phyloP scores from a whole-genome alignment of 2,329 filamentous ascomycete genomes.

The Berkeleyomyces rouxiae region DNA sequence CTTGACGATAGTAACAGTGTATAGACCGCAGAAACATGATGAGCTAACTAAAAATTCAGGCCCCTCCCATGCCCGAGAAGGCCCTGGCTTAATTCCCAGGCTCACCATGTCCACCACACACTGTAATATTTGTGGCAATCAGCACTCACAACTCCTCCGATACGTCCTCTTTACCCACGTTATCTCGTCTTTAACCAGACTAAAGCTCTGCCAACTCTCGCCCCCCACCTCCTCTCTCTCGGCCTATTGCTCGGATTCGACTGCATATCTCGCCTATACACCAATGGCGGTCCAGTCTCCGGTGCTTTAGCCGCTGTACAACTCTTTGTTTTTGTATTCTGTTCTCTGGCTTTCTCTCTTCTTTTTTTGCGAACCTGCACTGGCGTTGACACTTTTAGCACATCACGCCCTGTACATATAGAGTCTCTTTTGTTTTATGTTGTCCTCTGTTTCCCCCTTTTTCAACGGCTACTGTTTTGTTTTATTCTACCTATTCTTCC shows the following conservation, averaged over 20 bases:
- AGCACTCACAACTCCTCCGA: not conserved
- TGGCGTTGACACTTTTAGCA: not conserved
- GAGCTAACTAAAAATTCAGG: constrained; percentile 15
- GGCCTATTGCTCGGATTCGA: not conserved
- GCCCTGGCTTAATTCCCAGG: constrained; percentile 19
- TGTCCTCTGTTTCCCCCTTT: constrained; percentile 4
- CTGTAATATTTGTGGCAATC: not conserved
- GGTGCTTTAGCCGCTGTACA: constrained; percentile 3
- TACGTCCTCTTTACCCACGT: not conserved
- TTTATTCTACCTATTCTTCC: not conserved
- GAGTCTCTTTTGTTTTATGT: constrained; percentile 6
- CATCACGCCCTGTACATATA: constrained; percentile 11
- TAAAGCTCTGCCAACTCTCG: not conserved
- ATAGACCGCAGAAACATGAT: not conserved
- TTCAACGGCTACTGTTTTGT: constrained; percentile 4
- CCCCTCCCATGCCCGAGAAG: constrained; percentile 20
- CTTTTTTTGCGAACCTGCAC: not conserved
- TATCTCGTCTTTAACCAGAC: not conserved
- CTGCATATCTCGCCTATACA: not conserved
- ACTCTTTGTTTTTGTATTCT: not conserved
- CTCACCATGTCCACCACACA: not conserved
- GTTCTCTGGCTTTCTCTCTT: not conserved
- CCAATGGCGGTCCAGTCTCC: not conserved
- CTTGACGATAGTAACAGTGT: constrained; percentile 16
- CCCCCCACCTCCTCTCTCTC: not conserved